phyloP scores from a whole-genome alignment of 2,329 filamentous ascomycete species.

The Madurella mycetomatis region DNA sequence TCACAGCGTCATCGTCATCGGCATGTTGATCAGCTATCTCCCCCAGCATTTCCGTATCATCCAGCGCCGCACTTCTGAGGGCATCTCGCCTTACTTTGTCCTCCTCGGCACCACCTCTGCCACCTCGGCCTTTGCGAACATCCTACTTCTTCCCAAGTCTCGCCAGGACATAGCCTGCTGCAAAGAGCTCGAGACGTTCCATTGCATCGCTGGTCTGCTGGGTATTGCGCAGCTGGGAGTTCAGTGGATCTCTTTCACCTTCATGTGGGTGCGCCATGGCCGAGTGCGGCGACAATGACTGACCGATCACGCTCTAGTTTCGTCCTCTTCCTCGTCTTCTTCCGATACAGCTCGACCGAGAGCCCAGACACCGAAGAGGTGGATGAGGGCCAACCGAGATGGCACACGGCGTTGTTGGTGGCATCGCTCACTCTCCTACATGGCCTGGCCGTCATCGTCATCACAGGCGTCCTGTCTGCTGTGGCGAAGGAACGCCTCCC shows the following conservation, averaged over 20 bases:
- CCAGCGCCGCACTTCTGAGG: slow-evolving; percentile 76
- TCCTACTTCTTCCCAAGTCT: slow-evolving; percentile 80
- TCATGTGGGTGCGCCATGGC: slow-evolving; percentile 62
- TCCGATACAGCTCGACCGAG: slow-evolving; percentile 60
- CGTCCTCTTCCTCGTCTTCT: slow-evolving; percentile 91
- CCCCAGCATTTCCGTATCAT: slow-evolving; percentile 95
- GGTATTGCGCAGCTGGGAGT: slow-evolving; percentile 87
- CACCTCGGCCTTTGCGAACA: slow-evolving; percentile 86
- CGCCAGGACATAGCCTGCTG: slow-evolving; percentile 83
- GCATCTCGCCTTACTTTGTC: slow-evolving; percentile 92
- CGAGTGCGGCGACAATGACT: slow-evolving; percentile 13
- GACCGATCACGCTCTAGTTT: slow-evolving; percentile 53
- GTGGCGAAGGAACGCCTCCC: slow-evolving; percentile 61
- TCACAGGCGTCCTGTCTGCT: slow-evolving; percentile 64
- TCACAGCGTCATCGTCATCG: slow-evolving; percentile 68
- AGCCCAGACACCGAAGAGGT: slow-evolving; percentile 45
- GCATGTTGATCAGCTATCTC: slow-evolving; percentile 87
- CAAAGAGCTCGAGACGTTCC: slow-evolving; percentile 70
- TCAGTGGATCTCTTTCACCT: slow-evolving; percentile 87
- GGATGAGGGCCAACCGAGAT: slow-evolving; percentile 53
- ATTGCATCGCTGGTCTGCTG: slow-evolving; percentile 79
- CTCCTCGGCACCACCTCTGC: slow-evolving; percentile 88
- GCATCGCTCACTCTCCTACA: slow-evolving; percentile 70
- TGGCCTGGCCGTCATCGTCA: slow-evolving; percentile 63
- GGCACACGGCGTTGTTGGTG: slow-evolving; percentile 74